Evolutionary conservation across 306 rosid genomes (phyloP).

Genomic region (Begonia loranthoides): DNA sequence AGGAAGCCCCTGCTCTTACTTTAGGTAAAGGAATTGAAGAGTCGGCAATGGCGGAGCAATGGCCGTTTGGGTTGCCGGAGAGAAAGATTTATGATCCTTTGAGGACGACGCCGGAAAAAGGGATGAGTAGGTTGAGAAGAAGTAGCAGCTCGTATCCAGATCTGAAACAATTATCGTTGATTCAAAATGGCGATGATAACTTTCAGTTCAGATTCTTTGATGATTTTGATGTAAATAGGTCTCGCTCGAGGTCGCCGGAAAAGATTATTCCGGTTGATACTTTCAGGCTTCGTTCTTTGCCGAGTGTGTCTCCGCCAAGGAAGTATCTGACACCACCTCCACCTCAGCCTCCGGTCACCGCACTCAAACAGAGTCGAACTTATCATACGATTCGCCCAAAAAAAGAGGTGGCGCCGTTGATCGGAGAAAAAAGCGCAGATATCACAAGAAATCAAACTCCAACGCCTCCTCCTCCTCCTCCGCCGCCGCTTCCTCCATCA

Average conservation of each 20-base stretch:
- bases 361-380: slow-evolving; percentile 9
- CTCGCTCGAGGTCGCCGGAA: slow-evolving; percentile 4
- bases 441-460: slow-evolving; percentile 10
- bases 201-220: slow-evolving; percentile 48
- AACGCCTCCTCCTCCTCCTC: slow-evolving; percentile 31
- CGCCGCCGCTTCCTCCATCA: slow-evolving; percentile 17
- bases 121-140: slow-evolving; percentile 30
- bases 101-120: slow-evolving; percentile 8
- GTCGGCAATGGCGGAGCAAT: slow-evolving; percentile 19
- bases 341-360: slow-evolving; percentile 15
- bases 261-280: slow-evolving; percentile 67
- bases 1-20: neutral
- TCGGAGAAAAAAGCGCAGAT: neutral
- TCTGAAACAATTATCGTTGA: slow-evolving; percentile 46
- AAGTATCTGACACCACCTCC: slow-evolving; percentile 26
- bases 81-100: slow-evolving; percentile 7
- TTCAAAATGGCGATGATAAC: slow-evolving; percentile 27
- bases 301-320: slow-evolving; percentile 9
- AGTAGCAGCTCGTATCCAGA: slow-evolving; percentile 84
- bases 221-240: slow-evolving; percentile 46
- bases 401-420: slow-evolving; percentile 4
- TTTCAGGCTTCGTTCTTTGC: slow-evolving; percentile 16
- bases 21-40: slow-evolving; percentile 4
- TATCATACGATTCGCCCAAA: slow-evolving; percentile 9
- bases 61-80: slow-evolving; percentile 30